Evolutionary conservation across 371 early-diverging fungal genomes (phyloP).

Genomic region (Synchytrium microbalum): DNA sequence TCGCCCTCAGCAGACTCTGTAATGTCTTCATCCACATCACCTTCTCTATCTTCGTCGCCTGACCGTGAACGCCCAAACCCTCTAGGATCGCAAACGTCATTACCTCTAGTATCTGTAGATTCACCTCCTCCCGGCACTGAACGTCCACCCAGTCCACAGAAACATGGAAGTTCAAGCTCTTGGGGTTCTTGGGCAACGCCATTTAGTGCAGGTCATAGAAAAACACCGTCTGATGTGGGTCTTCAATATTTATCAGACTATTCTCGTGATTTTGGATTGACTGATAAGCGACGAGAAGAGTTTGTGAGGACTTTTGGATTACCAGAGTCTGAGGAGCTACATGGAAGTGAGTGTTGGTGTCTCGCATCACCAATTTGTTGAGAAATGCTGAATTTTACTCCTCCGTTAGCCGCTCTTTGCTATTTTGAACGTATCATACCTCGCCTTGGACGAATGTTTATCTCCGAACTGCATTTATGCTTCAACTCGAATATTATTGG

Average conservation of each 20-base stretch:
- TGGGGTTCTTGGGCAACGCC: not conserved
- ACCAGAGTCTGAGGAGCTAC: slow-evolving; percentile 7
- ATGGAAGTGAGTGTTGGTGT: slow-evolving; percentile 6
- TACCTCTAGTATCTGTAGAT: not conserved
- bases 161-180: not conserved
- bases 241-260: not conserved
- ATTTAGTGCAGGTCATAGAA: not conserved
- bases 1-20: no score
- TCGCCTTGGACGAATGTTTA: slow-evolving; percentile 55
- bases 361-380: no score
- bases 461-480: slow-evolving; percentile 56
- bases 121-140: not conserved
- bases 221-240: slow-evolving; percentile 4
- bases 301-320: slow-evolving; percentile 3
- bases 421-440: slow-evolving; percentile 26
- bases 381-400: slow-evolving; percentile 35
- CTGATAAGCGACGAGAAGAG: slow-evolving; percentile 2
- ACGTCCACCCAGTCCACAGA: not conserved
- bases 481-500: slow-evolving; percentile 57
- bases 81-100: no score
- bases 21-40: no score
- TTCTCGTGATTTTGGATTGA: not conserved
- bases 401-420: slow-evolving; percentile 22
- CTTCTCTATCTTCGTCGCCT: not conserved
- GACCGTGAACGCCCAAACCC: not conserved